phyloP scores from a whole-genome alignment of 148 eudicot genomes.

The Arctostaphylos glauca region DNA sequence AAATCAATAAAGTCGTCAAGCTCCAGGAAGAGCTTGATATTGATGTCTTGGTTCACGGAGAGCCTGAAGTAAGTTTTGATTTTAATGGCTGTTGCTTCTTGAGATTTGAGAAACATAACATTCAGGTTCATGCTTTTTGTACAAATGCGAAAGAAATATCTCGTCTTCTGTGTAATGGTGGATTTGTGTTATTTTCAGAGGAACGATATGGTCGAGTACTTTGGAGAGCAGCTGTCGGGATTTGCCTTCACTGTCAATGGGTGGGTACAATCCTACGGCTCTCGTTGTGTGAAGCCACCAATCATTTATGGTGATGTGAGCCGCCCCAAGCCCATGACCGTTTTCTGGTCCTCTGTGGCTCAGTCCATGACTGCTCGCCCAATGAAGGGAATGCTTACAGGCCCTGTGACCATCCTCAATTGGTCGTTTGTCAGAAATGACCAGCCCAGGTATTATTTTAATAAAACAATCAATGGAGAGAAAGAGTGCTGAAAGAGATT shows the following conservation, averaged over 20 bases:
- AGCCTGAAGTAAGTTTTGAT: slow-evolving; percentile 63
- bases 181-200: slow-evolving; percentile 43
- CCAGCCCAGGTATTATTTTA: slow-evolving; percentile 73
- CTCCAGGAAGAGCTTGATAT: slow-evolving; percentile 93
- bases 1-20: slow-evolving; percentile 83
- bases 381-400: slow-evolving; percentile 98
- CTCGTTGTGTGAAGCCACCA: slow-evolving; percentile 98
- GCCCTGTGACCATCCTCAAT: slow-evolving; percentile 92
- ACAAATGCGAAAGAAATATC: not conserved
- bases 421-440: slow-evolving; percentile 95
- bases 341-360: slow-evolving; percentile 86
- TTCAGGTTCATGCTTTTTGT: not conserved
- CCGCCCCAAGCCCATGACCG: slow-evolving; percentile 95
- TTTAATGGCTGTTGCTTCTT: not conserved
- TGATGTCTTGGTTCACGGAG: slow-evolving; percentile 94
- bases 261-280: slow-evolving; percentile 95
- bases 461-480: not conserved
- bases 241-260: slow-evolving; percentile 90
- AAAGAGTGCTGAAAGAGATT: not conserved
- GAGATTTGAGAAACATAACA: not conserved
- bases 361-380: slow-evolving; percentile 96
- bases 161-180: not conserved
- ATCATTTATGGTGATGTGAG: slow-evolving; percentile 96
- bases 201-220: slow-evolving; percentile 96
- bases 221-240: slow-evolving; percentile 92